Percentiles rank a stretch among this genome's conserved stretches.
phyloP scores from a whole-genome alignment of 257 asterid genomes.

The Petunia axillaris region DNA sequence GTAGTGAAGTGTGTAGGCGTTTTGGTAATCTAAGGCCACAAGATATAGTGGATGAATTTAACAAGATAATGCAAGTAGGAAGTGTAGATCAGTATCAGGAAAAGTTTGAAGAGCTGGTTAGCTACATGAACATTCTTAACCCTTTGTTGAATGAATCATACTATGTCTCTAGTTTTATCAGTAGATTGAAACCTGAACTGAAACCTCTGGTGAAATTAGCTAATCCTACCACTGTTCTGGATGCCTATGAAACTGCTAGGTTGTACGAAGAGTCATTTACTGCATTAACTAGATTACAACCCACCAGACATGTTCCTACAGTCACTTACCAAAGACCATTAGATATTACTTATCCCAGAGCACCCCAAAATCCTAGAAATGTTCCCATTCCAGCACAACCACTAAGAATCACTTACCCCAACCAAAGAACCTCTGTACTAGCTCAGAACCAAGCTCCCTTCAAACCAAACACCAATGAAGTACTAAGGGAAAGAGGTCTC shows the following conservation, averaged over 20 bases:
- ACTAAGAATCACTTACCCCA: too few relatives aligned
- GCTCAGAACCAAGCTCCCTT: too few relatives aligned
- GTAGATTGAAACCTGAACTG: not conserved
- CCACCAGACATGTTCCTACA: too few relatives aligned
- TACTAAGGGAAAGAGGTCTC: too few relatives aligned
- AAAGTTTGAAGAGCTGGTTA: not conserved
- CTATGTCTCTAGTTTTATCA: not conserved
- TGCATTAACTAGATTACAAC: not conserved
- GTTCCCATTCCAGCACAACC: not conserved
- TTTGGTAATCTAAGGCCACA: not conserved
- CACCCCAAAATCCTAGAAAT: not conserved
- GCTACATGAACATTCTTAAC: not conserved
- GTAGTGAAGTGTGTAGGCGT: not conserved
- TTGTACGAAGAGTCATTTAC: not conserved
- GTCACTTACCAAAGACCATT: not conserved
- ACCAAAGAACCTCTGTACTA: too few relatives aligned
- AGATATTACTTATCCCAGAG: not conserved
- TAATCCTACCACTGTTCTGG: not conserved
- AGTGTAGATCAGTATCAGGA: not conserved
- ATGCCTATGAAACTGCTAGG: not conserved
- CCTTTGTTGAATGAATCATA: not conserved
- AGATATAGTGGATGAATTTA: not conserved
- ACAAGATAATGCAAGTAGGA: not conserved
- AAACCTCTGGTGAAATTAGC: not conserved
- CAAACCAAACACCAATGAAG: too few relatives aligned